Conservation (phyloP, 1,139 yeast genomes). For the Lizanozyma gosingica region DNA sequence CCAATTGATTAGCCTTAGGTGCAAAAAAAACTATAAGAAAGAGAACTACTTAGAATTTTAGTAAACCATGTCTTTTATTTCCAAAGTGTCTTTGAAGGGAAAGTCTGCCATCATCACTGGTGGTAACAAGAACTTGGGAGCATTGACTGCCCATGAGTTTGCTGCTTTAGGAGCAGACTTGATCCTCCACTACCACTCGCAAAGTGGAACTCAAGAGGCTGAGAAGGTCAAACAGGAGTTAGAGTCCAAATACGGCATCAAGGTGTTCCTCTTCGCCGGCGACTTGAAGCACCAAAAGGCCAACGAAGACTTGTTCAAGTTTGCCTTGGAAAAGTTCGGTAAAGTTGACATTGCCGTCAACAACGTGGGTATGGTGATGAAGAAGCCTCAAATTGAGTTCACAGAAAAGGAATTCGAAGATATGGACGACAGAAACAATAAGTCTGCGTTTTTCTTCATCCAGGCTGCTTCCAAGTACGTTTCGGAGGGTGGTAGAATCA, state of each 20-base stretch:
- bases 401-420: slow-evolving; percentile 45
- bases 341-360: slow-evolving; percentile 55
- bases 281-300: slow-evolving; percentile 35
- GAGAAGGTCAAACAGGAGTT: slow-evolving; percentile 33
- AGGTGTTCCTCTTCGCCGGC: slow-evolving; percentile 39
- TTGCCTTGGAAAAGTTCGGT: slow-evolving; percentile 36
- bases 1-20: no score
- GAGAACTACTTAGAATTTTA: no score
- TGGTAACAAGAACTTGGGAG: slow-evolving; percentile 61
- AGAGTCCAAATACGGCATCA: slow-evolving; percentile 22
- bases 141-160: slow-evolving; percentile 45
- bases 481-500: slow-evolving; percentile 44
- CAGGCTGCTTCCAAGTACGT: slow-evolving; percentile 47
- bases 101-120: slow-evolving; percentile 54
- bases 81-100: slow-evolving; percentile 18
- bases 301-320: slow-evolving; percentile 34
- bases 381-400: slow-evolving; percentile 45
- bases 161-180: slow-evolving; percentile 49
- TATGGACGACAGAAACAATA: slow-evolving; percentile 47
- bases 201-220: slow-evolving; percentile 26
- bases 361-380: slow-evolving; percentile 58
- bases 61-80: slow-evolving; percentile 1
- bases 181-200: slow-evolving; percentile 48
- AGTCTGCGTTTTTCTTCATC: slow-evolving; percentile 53
- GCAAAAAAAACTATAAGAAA: no score